Evolutionary conservation across 805 yeast genomes (phyloP).

Genomic region (Candida wancherniae): DNA sequence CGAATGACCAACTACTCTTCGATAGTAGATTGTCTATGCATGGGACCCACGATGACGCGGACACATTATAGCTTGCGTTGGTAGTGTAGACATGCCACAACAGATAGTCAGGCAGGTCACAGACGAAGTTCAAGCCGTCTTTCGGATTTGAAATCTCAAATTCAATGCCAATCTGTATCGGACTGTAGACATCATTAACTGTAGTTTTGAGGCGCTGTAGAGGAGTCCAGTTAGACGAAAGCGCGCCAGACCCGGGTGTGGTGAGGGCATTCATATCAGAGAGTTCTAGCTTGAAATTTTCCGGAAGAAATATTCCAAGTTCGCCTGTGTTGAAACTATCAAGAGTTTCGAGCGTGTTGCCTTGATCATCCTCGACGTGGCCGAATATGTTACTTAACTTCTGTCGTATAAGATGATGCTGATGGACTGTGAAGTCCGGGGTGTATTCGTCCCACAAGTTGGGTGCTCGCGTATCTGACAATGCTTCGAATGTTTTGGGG

Average conservation of each 20-base stretch:
- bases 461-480: conserved; percentile 20
- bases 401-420: conserved; percentile 55
- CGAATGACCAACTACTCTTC: conserved; percentile 87
- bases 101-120: conserved; percentile 45
- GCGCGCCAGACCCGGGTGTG: conserved; percentile 27
- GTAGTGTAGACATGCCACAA: conserved; percentile 85
- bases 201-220: conserved; percentile 32
- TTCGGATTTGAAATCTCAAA: conserved; percentile 62
- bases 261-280: conserved; percentile 40
- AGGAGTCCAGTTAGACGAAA: conserved; percentile 30
- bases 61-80: conserved; percentile 69
- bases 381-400: conserved; percentile 50
- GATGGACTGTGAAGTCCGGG: conserved; percentile 39
- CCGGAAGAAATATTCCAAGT: conserved; percentile 59
- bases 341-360: conserved; percentile 4
- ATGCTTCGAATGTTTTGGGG: conserved; percentile 25
- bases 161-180: conserved; percentile 64
- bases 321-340: conserved; percentile 54
- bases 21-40: conserved; percentile 88
- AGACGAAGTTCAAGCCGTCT: conserved; percentile 73
- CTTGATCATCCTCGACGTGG: conserved; percentile 36
- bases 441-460: conserved; percentile 43
- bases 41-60: conserved; percentile 97
- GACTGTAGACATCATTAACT: conserved; percentile 49
- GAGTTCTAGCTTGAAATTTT: conserved; percentile 54